phyloP scores from a whole-genome alignment of 306 rosid species.

The Adenanthera pavonina region DNA sequence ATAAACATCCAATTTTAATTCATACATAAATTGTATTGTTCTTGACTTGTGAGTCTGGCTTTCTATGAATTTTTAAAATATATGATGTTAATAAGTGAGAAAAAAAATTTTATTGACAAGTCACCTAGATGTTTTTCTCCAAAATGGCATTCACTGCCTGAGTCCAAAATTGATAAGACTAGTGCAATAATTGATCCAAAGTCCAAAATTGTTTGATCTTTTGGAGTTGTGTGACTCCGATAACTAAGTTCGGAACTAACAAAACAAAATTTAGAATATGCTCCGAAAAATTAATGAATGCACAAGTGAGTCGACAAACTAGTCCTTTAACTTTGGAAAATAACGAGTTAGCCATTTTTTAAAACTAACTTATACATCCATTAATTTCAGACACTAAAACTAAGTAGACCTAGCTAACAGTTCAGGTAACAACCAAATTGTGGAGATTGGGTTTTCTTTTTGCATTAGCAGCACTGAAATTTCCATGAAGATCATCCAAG shows the following conservation, averaged over 20 bases:
- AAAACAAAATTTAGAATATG: too few relatives aligned
- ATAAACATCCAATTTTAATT: too few relatives aligned
- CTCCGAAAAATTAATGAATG: not conserved
- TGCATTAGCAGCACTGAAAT: conserved; percentile 49
- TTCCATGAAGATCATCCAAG: conserved; percentile 68
- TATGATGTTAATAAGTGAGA: too few relatives aligned
- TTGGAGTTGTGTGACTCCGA: conserved; percentile 41
- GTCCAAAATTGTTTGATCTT: conserved; percentile 38
- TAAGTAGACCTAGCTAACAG: conserved; percentile 5
- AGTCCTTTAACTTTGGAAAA: too few relatives aligned
- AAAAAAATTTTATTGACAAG: conserved; percentile 29
- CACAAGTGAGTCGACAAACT: too few relatives aligned
- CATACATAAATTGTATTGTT: too few relatives aligned
- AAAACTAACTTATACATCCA: not conserved
- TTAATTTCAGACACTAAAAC: not conserved
- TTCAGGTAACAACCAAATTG: conserved; percentile 63
- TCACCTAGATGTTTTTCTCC: conserved; percentile 30
- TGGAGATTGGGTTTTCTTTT: conserved; percentile 52
- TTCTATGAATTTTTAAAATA: too few relatives aligned
- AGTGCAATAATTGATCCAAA: conserved; percentile 32
- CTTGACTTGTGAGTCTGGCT: too few relatives aligned
- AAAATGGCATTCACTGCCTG: conserved; percentile 41
- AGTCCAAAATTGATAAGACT: conserved; percentile 29
- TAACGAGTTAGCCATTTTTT: not conserved
- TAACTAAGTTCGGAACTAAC: not conserved